phyloP scores from a whole-genome alignment of 2,329 filamentous ascomycete genomes.

The Trichoderma arundinaceum region DNA sequence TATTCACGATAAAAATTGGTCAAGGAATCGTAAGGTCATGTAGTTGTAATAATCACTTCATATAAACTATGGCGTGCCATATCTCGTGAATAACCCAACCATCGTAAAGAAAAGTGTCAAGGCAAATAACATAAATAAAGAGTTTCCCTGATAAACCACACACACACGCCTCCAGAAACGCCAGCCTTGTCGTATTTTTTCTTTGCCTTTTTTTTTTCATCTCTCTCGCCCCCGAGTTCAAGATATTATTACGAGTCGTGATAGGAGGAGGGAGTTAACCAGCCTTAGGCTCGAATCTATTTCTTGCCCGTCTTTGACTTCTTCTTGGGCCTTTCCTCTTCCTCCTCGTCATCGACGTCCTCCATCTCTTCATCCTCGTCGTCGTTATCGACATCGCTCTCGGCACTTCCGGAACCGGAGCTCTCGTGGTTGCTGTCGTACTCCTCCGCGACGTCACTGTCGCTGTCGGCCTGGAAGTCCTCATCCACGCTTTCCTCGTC shows the following conservation, averaged over 20 bases:
- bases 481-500: slow-evolving; percentile 95
- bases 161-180: neutral
- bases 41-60: neutral
- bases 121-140: neutral
- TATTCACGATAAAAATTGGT: too few relatives aligned
- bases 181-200: neutral
- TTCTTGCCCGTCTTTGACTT: slow-evolving; percentile 50
- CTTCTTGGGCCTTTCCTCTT: slow-evolving; percentile 56
- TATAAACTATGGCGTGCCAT: neutral
- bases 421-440: slow-evolving; percentile 92
- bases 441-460: slow-evolving; percentile 95
- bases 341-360: slow-evolving; percentile 43
- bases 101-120: neutral
- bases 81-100: slow-evolving; percentile 12
- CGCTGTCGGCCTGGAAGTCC: slow-evolving; percentile 90
- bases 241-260: neutral
- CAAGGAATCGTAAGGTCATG: neutral
- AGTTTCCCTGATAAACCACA: neutral
- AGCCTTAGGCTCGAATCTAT: neutral
- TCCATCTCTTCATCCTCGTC: slow-evolving; percentile 47
- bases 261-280: neutral
- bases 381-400: slow-evolving; percentile 55
- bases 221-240: neutral
- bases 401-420: slow-evolving; percentile 70
- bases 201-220: neutral